Base-by-base conservation (phyloP, 2,329 filamentous ascomycete species). In the Xylaria polymorpha region DNA sequence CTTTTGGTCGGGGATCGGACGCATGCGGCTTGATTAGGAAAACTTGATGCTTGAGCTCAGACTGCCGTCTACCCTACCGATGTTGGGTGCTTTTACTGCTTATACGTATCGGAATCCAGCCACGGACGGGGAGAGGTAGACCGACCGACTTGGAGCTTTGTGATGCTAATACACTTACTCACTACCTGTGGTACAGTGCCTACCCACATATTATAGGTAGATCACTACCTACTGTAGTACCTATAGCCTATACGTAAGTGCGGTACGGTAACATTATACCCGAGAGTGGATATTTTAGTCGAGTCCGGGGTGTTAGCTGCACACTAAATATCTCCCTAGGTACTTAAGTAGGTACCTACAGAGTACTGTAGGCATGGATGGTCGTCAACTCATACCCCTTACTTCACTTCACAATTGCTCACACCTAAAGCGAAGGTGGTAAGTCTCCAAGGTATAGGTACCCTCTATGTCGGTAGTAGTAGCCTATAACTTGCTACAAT, bases 11-110 rank as follows among this genome's bases (percentile, higher is more conserved):
- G 56, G 61, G 55, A 37, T 53, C 29, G 43, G 51, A 65, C 57
- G 66, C 58, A 66, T 39, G 57, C 58, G 10, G 51, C 66, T 58
- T 58, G 29, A 66, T 68, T 35, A 7, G 66, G 62, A 58, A 29
- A 56, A n/a, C 20, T 29, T 20, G n/a, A 37, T 41, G 46, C 62
- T 43, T 29, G 61, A 37, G 25, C 20, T 43, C 32, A 51, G 53
- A 35, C 53, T 32, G 44, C 35, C 56, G 4, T n/a, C 37, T 25
- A 18, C 22, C 22, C 2, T 56, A 57, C 22, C 37, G n/a, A 55
- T 55, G n/a, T 8, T 35, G 25, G 48, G 25, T 51, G 48, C 25
- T 37, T 37, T 37, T 12, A 37, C 35, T 37, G 8, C 35, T 37
- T 53, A 50, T 53, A 12, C 8, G 8, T 50, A 22, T 48, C 10